Conservation (phyloP, 139 green algal genomes). For the Picocystis salinarum region DNA sequence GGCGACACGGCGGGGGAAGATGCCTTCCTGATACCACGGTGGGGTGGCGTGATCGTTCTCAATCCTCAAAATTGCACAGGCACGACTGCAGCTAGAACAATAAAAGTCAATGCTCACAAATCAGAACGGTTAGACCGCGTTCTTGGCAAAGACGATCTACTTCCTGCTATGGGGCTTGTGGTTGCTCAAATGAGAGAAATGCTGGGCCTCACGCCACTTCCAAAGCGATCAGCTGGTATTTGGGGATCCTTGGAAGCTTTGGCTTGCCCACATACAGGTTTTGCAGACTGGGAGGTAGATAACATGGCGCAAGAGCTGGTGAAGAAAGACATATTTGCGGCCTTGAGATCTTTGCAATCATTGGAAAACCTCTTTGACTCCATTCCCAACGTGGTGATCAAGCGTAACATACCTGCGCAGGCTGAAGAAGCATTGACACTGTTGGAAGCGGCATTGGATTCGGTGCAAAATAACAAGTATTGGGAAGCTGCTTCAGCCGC, state of each 20-base stretch:
- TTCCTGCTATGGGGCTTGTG: conserved; percentile 9
- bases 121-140: too few species aligned
- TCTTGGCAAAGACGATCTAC: too few species aligned
- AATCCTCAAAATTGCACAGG: conserved; percentile 5
- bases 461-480: too few species aligned
- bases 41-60: conserved; percentile 26
- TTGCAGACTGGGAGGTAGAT: conserved; percentile 10
- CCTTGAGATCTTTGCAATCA: conserved; percentile 4
- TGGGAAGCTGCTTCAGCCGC: not conserved
- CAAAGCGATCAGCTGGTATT: conserved; percentile 2
- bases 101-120: too few species aligned
- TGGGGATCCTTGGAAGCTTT: not conserved
- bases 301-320: conserved; percentile 2
- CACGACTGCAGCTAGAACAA: not conserved
- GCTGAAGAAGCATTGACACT: too few species aligned
- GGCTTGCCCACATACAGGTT: not conserved
- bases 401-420: not conserved
- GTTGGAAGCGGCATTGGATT: too few species aligned
- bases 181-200: conserved; percentile 11
- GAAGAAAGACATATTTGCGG: conserved; percentile 1
- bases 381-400: conserved; percentile 6
- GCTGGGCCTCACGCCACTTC: conserved; percentile 2
- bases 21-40: conserved; percentile 26
- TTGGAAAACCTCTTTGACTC: conserved; percentile 4
- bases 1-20: conserved; percentile 11